These are phyloP conservation scores for Lotus japonicus DNA, from an alignment of 306 rosid species.

Conservation along the genomic window DNA sequence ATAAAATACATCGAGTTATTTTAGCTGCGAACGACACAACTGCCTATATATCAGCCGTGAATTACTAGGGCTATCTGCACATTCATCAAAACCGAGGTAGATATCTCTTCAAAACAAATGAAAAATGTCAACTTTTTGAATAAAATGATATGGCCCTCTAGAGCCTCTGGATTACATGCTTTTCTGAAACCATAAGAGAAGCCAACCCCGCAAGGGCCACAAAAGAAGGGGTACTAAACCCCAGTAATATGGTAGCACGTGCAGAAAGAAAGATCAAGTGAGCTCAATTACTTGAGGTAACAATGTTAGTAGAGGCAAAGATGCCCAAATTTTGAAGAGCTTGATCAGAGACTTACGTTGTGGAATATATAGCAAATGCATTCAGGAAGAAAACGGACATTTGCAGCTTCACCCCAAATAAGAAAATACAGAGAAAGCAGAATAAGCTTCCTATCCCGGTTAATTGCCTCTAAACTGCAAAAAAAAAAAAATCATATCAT, in stretches of 20 bases:
- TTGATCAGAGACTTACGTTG: slow-evolving; percentile 54
- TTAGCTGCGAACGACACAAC: neutral
- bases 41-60: neutral
- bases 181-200: neutral
- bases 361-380: slow-evolving; percentile 95
- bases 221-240: neutral
- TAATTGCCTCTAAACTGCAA: slow-evolving; percentile 82
- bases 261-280: neutral
- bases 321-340: neutral
- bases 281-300: neutral
- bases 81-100: neutral
- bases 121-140: neutral
- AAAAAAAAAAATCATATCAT: slow-evolving; percentile 19
- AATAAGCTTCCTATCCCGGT: slow-evolving; percentile 80
- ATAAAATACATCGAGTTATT: neutral
- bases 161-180: neutral
- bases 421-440: slow-evolving; percentile 81
- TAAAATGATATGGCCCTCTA: neutral
- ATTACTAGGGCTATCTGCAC: neutral
- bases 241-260: neutral
- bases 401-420: slow-evolving; percentile 99
- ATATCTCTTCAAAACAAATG: neutral
- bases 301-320: neutral
- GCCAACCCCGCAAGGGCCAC: neutral
- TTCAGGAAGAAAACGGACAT: slow-evolving; percentile 96